A percentile compares a stretch with the other conserved stretches of the same genome.
phyloP scores from a whole-genome alignment of 2,329 filamentous ascomycete species.

The Venturia effusa region DNA sequence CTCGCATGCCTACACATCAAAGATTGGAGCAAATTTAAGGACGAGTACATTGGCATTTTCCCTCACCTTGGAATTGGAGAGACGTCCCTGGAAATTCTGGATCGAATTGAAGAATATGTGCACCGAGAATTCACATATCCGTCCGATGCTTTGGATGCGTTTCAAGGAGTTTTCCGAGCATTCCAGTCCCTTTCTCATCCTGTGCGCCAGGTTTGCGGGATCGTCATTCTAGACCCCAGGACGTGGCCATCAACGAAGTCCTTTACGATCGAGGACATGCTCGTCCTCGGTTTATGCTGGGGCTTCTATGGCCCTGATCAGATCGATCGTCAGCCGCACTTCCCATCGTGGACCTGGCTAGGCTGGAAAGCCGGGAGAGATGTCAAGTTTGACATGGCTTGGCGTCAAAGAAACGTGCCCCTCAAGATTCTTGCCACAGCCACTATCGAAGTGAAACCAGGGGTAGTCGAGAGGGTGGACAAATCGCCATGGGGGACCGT shows the following conservation, averaged over 20 bases:
- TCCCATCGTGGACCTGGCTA: background rate
- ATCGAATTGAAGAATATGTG: background rate
- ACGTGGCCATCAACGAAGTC: background rate
- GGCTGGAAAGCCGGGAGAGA: background rate
- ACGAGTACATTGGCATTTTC: background rate
- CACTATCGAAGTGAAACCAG: background rate
- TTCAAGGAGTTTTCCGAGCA: slow-evolving; percentile 3
- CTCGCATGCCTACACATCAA: background rate
- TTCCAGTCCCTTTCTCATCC: background rate
- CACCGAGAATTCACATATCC: slow-evolving; percentile 1
- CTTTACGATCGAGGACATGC: background rate
- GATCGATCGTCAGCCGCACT: background rate
- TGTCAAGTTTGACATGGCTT: background rate
- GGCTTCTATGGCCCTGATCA: background rate
- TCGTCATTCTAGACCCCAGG: background rate
- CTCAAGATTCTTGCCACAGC: background rate
- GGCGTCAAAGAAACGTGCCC: background rate
- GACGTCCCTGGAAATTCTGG: background rate
- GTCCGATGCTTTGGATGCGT: background rate
- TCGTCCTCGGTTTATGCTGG: background rate
- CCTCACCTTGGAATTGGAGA: background rate
- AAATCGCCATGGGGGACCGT: background rate
- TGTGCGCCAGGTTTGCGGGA: background rate
- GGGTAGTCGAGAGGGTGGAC: background rate
- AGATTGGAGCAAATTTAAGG: background rate